Conservation (phyloP, 192 early-diverging fungal species). For the Pecoramyces ruminantium region DNA sequence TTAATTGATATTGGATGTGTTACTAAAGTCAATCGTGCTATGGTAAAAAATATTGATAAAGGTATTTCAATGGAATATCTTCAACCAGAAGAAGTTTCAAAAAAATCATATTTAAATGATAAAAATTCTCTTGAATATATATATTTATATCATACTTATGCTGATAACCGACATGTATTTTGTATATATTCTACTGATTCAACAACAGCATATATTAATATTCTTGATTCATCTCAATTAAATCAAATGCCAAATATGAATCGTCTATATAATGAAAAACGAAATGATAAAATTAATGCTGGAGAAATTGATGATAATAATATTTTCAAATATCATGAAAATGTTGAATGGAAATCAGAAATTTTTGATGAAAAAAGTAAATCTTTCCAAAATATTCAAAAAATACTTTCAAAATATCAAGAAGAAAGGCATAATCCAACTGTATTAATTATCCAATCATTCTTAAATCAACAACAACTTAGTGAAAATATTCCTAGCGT, state of each 20-base stretch:
- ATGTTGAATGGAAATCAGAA: slow-evolving; percentile 26
- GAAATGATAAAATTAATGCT: slow-evolving; percentile 12
- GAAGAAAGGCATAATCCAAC: slow-evolving; percentile 41
- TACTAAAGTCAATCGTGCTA: slow-evolving; percentile 8
- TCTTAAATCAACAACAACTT: slow-evolving; percentile 21
- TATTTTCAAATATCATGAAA: slow-evolving; percentile 27
- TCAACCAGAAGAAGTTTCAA: slow-evolving; percentile 8
- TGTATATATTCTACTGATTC: slow-evolving; percentile 49
- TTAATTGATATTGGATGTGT: slow-evolving; percentile 60
- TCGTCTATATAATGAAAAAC: slow-evolving; percentile 43
- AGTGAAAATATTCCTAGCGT: slow-evolving; percentile 23
- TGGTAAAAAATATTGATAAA: slow-evolving; percentile 17
- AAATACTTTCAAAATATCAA: slow-evolving; percentile 37
- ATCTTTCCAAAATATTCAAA: slow-evolving; percentile 35
- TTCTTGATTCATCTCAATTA: slow-evolving; percentile 46
- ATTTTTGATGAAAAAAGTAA: slow-evolving; percentile 26
- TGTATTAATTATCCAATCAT: slow-evolving; percentile 58
- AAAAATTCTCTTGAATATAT: slow-evolving; percentile 33
- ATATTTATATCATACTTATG: slow-evolving; percentile 58
- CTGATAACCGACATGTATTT: slow-evolving; percentile 45
- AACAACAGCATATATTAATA: slow-evolving; percentile 39
- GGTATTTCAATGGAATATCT: slow-evolving; percentile 24
- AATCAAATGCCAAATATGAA: slow-evolving; percentile 56
- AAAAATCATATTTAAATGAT: slow-evolving; percentile 17
- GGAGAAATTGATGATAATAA: slow-evolving; percentile 8